phyloP scores from a whole-genome alignment of 2,329 filamentous ascomycete species.

The Trichoderma afroharzianum region DNA sequence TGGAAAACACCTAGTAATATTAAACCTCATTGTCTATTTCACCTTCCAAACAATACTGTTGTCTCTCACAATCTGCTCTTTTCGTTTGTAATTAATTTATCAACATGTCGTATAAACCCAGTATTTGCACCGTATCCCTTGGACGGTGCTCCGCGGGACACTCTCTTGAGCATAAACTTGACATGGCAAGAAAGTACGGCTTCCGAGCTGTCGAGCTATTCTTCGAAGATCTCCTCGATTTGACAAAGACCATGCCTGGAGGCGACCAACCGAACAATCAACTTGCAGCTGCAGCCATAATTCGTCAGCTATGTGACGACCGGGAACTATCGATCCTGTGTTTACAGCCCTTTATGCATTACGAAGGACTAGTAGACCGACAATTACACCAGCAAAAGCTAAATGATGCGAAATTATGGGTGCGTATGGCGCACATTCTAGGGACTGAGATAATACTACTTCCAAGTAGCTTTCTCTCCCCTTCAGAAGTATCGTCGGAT shows the following conservation, averaged over 20 bases:
- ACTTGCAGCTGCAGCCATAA: slow-evolving; percentile 54
- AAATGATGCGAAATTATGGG: slow-evolving; percentile 65
- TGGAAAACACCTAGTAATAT: not conserved
- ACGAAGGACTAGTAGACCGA: slow-evolving; percentile 68
- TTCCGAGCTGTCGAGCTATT: slow-evolving; percentile 72
- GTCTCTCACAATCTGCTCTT: not conserved
- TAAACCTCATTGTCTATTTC: not conserved
- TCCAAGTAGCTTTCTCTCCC: slow-evolving; percentile 65
- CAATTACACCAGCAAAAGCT: slow-evolving; percentile 54
- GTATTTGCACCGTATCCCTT: slow-evolving; percentile 73
- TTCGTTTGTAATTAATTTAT: not conserved
- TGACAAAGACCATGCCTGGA: slow-evolving; percentile 47
- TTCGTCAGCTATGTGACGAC: slow-evolving; percentile 54
- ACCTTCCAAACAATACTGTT: not conserved
- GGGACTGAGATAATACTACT: slow-evolving; percentile 71
- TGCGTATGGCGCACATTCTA: slow-evolving; percentile 60
- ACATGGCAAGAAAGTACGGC: slow-evolving; percentile 61
- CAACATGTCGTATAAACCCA: slow-evolving; percentile 42
- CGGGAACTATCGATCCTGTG: slow-evolving; percentile 56
- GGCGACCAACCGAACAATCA: slow-evolving; percentile 41
- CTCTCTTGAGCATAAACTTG: slow-evolving; percentile 62
- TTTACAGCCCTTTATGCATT: slow-evolving; percentile 74
- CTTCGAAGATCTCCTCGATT: slow-evolving; percentile 68
- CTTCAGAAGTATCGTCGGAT: slow-evolving; percentile 42
- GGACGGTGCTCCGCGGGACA: slow-evolving; percentile 68